A percentile compares a stretch with the other conserved stretches of the same genome.
These are phyloP conservation scores for Cadophora gregata DNA, from an alignment of 2,329 filamentous ascomycete genomes.

Conservation along the genomic window DNA sequence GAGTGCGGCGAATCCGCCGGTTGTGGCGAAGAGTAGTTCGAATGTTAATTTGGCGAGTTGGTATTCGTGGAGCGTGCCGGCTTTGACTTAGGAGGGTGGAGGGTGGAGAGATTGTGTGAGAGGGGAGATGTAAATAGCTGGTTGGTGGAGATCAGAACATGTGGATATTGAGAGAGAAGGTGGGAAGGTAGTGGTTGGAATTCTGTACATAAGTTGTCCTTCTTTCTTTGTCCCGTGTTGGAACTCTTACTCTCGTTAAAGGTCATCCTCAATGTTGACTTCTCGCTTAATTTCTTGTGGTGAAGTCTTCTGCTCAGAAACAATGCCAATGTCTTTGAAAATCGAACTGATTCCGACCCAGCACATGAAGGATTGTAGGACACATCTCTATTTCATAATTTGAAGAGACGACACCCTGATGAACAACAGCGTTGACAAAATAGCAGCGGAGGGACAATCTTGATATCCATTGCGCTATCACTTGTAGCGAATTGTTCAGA, in stretches of 20 bases:
- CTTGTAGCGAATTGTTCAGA: too few relatives aligned
- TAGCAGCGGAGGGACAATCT: too few relatives aligned
- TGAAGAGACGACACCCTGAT: too few relatives aligned
- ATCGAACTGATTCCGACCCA: not conserved
- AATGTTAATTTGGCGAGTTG: conserved; percentile 18
- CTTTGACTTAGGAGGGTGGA: conserved; percentile 15
- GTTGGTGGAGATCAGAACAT: not conserved
- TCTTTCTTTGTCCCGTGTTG: not conserved
- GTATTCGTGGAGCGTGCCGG: conserved; percentile 24
- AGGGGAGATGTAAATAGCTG: not conserved
- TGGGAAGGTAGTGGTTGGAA: not conserved
- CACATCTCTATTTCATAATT: not conserved
- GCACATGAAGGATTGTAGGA: not conserved
- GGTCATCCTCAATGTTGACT: not conserved
- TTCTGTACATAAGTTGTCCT: not conserved
- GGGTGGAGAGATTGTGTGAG: not conserved
- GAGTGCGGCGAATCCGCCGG: not conserved
- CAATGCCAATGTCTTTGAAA: not conserved
- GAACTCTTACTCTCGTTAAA: conserved; percentile 1
- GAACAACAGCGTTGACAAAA: too few relatives aligned
- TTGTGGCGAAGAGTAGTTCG: conserved; percentile 22
- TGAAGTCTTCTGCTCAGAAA: not conserved
- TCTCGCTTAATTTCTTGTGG: not conserved
- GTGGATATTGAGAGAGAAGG: not conserved
- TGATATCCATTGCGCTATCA: too few relatives aligned